Base-by-base conservation (phyloP, 2,329 filamentous ascomycete genomes). In the Colletotrichum sp. region DNA sequence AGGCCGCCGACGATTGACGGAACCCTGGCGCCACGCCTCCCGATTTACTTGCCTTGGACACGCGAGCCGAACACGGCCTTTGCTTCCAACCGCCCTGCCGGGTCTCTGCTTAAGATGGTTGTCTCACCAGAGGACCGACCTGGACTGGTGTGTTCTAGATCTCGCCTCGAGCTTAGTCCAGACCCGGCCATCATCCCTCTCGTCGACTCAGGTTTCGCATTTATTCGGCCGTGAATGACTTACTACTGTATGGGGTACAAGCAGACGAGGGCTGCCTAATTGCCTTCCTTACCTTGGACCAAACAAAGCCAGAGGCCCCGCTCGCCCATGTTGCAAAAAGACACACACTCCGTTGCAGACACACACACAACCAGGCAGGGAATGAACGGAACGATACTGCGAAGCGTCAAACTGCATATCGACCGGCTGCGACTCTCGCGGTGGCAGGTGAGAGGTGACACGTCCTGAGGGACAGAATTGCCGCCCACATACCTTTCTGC, bases 381-480 rank as follows among this genome's bases (percentile, higher is more conserved):
- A 49, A 49, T 6, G 21, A 59, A 15, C 32, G 66, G 66, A 36
- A 24, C 32, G 16, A 44, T 30, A n/a, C 24, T 39, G 57, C 30
- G 57, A 69, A 21, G 63, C 57, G 30, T n/a, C 62, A 60, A 67
- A 49, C 36, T 67, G 62, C 72, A 72, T 59, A 59, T 28, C n/a
- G 72, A 36, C 69, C 69, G 62, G 69, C 55, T 69, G 64, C 73
- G 34, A 76, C 57, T 21, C 49, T 59, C 39, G 57, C 24, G 39
- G 67, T 76, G 70, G 70, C 64, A 69, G 49, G 34, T 73, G 73
- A 69, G 63, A 68, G 24, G 30, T 75, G 72, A 75, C 63, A 75
- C n/a, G 55, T 67, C 34, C 68, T 39, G 52, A 30, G 26, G 62
- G 62, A 63, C 69, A 60, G 30, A 52, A 21, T 36, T 72, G 55